Conservation (phyloP, 2,329 filamentous ascomycete genomes). For the Mycosphaerella arachidis region DNA sequence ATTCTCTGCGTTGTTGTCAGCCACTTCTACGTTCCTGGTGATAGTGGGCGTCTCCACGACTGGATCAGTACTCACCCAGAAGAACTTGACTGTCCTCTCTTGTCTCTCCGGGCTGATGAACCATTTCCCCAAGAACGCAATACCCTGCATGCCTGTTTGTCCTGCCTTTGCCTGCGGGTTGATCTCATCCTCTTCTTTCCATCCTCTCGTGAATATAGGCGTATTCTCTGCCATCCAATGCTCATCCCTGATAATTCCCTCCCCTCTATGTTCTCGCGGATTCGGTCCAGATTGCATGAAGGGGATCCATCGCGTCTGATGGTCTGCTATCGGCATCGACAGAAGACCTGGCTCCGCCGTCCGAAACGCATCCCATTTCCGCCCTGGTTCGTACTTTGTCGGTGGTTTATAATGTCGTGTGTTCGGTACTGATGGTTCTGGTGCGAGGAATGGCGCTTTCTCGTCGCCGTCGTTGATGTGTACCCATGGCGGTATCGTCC, state of each 20-base stretch:
- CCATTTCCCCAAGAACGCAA: conserved; percentile 35
- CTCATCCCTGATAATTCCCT: conserved; percentile 37
- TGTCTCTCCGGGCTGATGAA: conserved; percentile 40
- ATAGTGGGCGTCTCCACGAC: neutral
- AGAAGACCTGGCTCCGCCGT: conserved; percentile 33
- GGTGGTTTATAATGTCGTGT: conserved; percentile 27
- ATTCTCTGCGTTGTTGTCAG: conserved; percentile 41
- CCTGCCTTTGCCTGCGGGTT: conserved; percentile 18
- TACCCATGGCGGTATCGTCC: conserved; percentile 35
- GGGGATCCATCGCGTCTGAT: conserved; percentile 33
- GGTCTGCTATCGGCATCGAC: conserved; percentile 31
- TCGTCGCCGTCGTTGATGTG: conserved; percentile 32
- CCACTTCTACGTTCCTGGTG: neutral
- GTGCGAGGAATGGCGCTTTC: conserved; percentile 21
- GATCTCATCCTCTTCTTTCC: conserved; percentile 52
- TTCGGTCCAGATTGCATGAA: conserved; percentile 37
- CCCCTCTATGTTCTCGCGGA: conserved; percentile 27
- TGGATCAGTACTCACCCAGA: conserved; percentile 27
- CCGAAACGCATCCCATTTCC: conserved; percentile 35
- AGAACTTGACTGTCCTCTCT: conserved; percentile 31
- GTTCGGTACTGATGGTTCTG: conserved; percentile 22
- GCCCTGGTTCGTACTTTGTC: conserved; percentile 31
- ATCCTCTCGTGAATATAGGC: conserved; percentile 44
- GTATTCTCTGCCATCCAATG: conserved; percentile 49
- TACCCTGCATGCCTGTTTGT: conserved; percentile 42